These are phyloP conservation scores for Polygonum maritimum DNA, from an alignment of 148 eudicot species.

Conservation along the genomic window DNA sequence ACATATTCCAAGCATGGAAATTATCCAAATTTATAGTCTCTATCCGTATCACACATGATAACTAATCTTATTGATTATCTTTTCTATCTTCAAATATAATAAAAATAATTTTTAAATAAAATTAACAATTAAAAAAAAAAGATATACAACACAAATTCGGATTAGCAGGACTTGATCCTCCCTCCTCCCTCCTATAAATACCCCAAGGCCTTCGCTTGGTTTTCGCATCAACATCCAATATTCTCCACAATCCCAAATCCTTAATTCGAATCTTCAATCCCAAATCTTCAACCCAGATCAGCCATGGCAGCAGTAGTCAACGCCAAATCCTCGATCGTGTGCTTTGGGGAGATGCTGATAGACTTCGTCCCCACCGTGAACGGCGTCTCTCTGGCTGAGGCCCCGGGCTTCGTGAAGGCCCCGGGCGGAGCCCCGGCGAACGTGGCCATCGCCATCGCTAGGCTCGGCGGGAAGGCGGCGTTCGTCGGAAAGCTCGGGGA, in stretches of 20 bases:
- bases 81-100: no score
- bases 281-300: background rate
- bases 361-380: conserved; percentile 49
- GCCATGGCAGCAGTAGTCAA: background rate
- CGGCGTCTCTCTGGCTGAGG: conserved; percentile 54
- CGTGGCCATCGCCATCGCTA: conserved; percentile 44
- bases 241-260: background rate
- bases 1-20: no score
- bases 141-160: no score
- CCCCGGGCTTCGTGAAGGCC: conserved; percentile 47
- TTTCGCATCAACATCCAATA: background rate
- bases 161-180: no score
- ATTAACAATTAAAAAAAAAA: no score
- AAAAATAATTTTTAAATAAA: no score
- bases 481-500: conserved; percentile 65
- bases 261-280: background rate
- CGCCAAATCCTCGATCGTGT: conserved; percentile 19
- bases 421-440: conserved; percentile 78
- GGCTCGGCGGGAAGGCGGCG: conserved; percentile 50
- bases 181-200: no score
- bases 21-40: no score
- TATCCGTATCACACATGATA: no score
- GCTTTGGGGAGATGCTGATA: conserved; percentile 62
- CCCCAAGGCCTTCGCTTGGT: no score
- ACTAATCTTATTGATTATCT: no score